These are phyloP conservation scores for Hortiboletus campestris DNA, from an alignment of 768 basidiomycete species.

Conservation along the genomic window DNA sequence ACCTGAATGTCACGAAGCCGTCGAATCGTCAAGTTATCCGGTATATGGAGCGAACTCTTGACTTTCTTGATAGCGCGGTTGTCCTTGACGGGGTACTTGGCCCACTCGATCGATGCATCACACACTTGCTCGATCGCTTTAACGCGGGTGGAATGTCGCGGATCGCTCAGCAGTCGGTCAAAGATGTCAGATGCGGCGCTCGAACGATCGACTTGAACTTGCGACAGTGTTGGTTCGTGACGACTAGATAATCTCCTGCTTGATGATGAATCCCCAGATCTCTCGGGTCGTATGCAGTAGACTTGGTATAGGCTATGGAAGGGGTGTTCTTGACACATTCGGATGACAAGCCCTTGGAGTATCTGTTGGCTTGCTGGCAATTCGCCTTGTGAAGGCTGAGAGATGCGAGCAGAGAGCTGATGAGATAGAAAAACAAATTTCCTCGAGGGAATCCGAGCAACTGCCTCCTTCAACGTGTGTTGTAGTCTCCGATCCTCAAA, in stretches of 20 bases:
- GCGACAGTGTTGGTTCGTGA: constrained; percentile 36
- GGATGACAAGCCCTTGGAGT: constrained; percentile 62
- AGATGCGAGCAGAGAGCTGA: constrained; percentile 89
- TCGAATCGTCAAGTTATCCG: constrained; percentile 43
- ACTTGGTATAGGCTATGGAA: constrained; percentile 93
- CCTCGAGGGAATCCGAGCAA: constrained; percentile 69
- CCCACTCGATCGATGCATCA: constrained; percentile 70
- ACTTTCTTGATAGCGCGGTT: constrained; percentile 25
- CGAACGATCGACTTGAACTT: constrained; percentile 53
- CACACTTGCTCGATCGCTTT: constrained; percentile 59
- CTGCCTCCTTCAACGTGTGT: constrained; percentile 40
- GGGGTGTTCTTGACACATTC: constrained; percentile 87
- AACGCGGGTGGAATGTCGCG: constrained; percentile 38
- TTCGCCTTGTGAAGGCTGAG: constrained; percentile 36
- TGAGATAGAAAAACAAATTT: constrained; percentile 93
- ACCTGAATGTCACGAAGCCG: constrained; percentile 57
- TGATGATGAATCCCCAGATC: constrained; percentile 17
- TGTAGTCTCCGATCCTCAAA: constrained; percentile 59
- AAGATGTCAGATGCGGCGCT: constrained; percentile 66
- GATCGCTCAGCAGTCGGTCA: constrained; percentile 48
- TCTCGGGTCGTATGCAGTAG: constrained; percentile 59
- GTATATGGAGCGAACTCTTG: constrained; percentile 40
- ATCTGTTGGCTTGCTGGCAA: constrained; percentile 48
- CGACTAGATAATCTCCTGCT: constrained; percentile 48
- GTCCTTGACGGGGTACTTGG: constrained; percentile 53